phyloP scores from a whole-genome alignment of 1,284 basidiomycete species.

The Ganoderma leucocontextum region DNA sequence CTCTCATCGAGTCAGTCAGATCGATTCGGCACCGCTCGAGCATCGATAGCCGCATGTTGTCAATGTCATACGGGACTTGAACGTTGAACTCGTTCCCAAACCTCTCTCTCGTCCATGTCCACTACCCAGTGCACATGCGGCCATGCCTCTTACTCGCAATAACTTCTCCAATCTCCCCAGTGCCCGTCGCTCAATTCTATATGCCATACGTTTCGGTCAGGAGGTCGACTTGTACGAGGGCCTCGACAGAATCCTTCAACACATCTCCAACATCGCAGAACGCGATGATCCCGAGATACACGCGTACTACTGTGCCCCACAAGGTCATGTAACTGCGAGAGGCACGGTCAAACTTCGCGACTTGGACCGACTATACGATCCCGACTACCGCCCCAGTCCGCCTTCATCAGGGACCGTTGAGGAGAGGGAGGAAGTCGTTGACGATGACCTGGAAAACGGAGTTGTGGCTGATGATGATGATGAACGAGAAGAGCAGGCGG shows the following conservation, averaged over 20 bases:
- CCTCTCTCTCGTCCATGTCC: neutral
- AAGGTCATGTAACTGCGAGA: neutral
- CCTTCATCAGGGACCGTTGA: neutral
- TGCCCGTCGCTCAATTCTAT: neutral
- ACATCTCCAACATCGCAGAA: neutral
- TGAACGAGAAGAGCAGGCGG: neutral
- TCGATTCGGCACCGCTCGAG: no score
- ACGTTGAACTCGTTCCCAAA: no score
- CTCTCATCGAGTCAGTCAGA: no score
- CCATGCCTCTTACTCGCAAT: neutral
- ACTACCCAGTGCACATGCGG: neutral
- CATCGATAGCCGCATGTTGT: no score
- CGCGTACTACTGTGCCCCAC: neutral
- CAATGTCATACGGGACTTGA: no score
- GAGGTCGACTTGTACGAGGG: neutral
- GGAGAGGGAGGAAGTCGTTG: neutral
- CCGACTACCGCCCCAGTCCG: neutral
- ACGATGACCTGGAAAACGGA: neutral
- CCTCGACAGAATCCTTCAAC: slow-evolving; percentile 1
- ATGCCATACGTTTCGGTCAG: neutral
- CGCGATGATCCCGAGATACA: neutral
- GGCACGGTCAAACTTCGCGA: neutral
- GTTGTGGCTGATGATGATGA: neutral
- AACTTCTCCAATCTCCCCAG: neutral
- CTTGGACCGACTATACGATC: neutral